A percentile compares a stretch with the other conserved stretches of the same genome.
phyloP scores from a whole-genome alignment of 306 rosid species.

The Styphnolobium japonicum region DNA sequence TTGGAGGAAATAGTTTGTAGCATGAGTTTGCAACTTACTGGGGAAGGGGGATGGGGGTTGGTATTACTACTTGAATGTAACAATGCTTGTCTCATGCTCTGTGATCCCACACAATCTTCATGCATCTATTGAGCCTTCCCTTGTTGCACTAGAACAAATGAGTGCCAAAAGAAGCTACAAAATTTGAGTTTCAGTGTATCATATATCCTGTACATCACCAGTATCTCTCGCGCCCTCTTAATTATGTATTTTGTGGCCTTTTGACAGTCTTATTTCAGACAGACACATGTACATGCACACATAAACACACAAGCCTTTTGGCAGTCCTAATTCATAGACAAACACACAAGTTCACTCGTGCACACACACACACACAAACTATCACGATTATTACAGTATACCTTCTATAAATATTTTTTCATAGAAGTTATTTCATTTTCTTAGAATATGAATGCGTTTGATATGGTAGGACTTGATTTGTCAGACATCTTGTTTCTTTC shows the following conservation, averaged over 20 bases:
- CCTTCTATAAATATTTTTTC: slow-evolving; percentile 6
- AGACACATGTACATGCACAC: not conserved
- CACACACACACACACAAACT: not conserved
- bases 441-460: not conserved
- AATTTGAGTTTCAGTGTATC: slow-evolving; percentile 2
- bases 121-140: not conserved
- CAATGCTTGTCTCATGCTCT: not conserved
- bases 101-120: not conserved
- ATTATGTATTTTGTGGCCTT: slow-evolving; percentile 3
- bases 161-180: not conserved
- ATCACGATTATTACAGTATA: not conserved
- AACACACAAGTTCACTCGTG: not conserved
- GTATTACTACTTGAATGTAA: not conserved
- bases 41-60: not conserved
- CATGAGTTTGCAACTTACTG: not conserved
- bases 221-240: not conserved
- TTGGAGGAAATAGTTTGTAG: not conserved
- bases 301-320: not conserved
- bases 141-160: not conserved
- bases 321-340: not conserved
- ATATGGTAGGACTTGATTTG: not conserved
- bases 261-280: not conserved
- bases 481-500: not conserved
- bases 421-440: not conserved
- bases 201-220: not conserved